Evolutionary conservation across 805 yeast genomes (phyloP), one percentile per base, ranked within the genome.

Genomic region (Teunomyces pallodes): DNA sequence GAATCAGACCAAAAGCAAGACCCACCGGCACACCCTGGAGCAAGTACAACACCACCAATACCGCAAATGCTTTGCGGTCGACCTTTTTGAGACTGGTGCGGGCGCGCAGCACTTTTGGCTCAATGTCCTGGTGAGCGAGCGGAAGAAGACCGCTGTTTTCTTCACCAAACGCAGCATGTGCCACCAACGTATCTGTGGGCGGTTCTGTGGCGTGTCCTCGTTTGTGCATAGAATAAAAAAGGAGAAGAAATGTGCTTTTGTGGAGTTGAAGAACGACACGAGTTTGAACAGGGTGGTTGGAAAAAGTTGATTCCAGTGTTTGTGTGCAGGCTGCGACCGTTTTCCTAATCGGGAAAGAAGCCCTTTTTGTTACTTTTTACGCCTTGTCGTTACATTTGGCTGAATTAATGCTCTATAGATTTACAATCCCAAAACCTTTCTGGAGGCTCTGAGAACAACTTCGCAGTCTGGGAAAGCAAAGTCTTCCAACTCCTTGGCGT

Each of bases 21-120:
- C 99, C 99, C 10, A 91, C 95, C 0, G 99, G 99, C 5, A 94
- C 83, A n/a, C 99, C 99, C 64, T 94, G 99, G 5, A 91, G 76
- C 43, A 90, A 70, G 62, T 94, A 94, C 30, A 94, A 70, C 5
- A 87, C 59, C 5, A 90, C 84, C 48, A 92, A 70, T 5, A 92
- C 74, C 36, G 77, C 67, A 62, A 92, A 94, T 48, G 90, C 88
- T 10, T 86, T 85, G 47, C 88, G 68, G 59, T 91, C 98, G 27
- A 48, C 42, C 13, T 24, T 24, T 9, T 46, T 49, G 36, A 54
- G 50, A 8, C 43, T 43, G 13, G 36, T 31, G 24, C 41, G 41
- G 17, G 41, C 41, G n/a, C 41, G 41, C 14, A 26, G 30, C 17
- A 12, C 9, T 20, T 38, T 38, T 4, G 41, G 41, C 17, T 30